Percentiles rank a stretch among this genome's conserved stretches.
phyloP scores from a whole-genome alignment of 306 rosid genomes.

The Vigna nakashimae region DNA sequence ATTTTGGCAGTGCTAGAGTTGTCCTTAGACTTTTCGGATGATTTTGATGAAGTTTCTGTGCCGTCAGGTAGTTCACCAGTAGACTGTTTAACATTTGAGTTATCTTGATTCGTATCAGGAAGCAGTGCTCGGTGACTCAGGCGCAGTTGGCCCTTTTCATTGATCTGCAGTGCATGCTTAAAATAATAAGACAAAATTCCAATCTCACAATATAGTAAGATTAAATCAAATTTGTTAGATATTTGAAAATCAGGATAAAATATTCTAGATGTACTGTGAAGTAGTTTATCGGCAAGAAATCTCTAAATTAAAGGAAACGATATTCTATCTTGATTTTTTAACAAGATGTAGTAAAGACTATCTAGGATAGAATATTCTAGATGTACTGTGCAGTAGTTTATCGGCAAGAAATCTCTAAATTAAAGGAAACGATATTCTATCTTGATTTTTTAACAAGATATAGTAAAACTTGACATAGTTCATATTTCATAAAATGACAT shows the following conservation, averaged over 20 bases:
- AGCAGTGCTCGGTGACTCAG: slow-evolving; percentile 86
- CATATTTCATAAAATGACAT: slow-evolving; percentile 4
- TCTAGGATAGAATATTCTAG: too few species aligned
- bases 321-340: too few species aligned
- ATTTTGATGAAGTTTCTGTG: slow-evolving; percentile 31
- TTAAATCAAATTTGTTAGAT: slow-evolving; percentile 13
- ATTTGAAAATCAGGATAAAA: too few species aligned
- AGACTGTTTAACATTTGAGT: slow-evolving; percentile 53
- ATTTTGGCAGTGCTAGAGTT: slow-evolving; percentile 49
- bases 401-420: too few species aligned
- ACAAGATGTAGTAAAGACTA: neutral
- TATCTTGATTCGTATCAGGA: slow-evolving; percentile 67
- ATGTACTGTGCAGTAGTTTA: too few species aligned
- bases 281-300: too few species aligned
- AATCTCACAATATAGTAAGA: slow-evolving; percentile 17
- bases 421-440: too few species aligned
- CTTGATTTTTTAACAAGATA: neutral
- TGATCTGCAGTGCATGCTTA: slow-evolving; percentile 63
- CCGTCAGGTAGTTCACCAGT: slow-evolving; percentile 48
- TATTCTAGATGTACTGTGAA: too few species aligned
- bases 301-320: too few species aligned
- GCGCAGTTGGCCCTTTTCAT: slow-evolving; percentile 95
- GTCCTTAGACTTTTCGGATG: slow-evolving; percentile 47
- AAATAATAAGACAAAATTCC: slow-evolving; percentile 32
- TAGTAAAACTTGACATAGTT: neutral